These are phyloP conservation scores for Lepidium aucheri DNA, from an alignment of 345 rosid species.

Conservation along the genomic window DNA sequence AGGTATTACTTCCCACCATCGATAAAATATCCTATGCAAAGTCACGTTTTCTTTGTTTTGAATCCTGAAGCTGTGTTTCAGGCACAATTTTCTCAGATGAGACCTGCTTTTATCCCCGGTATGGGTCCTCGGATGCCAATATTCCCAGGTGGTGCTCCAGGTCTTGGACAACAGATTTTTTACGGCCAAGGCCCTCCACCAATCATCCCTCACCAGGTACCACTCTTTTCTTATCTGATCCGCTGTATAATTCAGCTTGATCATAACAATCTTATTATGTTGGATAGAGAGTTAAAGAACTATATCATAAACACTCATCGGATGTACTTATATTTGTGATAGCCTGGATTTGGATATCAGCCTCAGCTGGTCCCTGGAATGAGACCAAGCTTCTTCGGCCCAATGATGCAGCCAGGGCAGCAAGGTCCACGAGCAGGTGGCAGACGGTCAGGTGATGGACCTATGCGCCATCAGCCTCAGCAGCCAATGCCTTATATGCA, in stretches of 20 bases:
- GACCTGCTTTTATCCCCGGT: constrained; percentile 60
- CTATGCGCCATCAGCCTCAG: constrained; percentile 62
- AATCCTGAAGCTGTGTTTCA: constrained; percentile 4
- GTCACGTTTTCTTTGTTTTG: neutral
- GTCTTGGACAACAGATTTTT: constrained; percentile 79
- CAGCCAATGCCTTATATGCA: constrained; percentile 78
- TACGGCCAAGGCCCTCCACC: constrained; percentile 98
- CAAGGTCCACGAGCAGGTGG: constrained; percentile 87
- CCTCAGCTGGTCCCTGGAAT: constrained; percentile 92
- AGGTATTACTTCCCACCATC: constrained; percentile 34
- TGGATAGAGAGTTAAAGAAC: neutral
- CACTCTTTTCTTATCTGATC: neutral
- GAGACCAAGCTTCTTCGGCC: constrained; percentile 48
- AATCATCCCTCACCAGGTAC: constrained; percentile 83
- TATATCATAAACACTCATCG: neutral
- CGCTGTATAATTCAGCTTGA: neutral
- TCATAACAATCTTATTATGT: neutral
- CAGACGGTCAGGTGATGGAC: constrained; percentile 61
- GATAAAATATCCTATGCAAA: neutral
- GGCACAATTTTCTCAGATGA: constrained; percentile 95
- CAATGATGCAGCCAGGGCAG: constrained; percentile 91
- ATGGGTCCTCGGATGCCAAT: constrained; percentile 86
- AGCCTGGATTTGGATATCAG: constrained; percentile 98
- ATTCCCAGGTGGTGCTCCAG: constrained; percentile 78
- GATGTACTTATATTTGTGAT: constrained; percentile 1